Base-by-base conservation (phyloP, 331 rosid species). In the Cydonia oblonga region DNA sequence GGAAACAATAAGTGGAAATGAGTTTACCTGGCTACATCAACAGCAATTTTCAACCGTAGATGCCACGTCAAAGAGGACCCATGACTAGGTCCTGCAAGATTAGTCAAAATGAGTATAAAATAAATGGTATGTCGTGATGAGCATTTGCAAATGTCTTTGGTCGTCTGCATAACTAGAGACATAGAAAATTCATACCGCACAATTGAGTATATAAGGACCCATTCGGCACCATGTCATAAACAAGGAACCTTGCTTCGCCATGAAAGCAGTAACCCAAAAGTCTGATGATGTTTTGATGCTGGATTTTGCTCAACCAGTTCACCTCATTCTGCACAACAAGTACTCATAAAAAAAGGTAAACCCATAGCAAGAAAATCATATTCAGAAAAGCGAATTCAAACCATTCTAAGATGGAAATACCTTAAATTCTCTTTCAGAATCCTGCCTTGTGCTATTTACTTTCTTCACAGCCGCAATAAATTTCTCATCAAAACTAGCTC, bases 211-310 rank as follows among this genome's bases (percentile, higher is more conserved):
- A 89, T 72, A 90, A 78, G 49, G 97, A 90, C 42, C 87, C 96
- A 69, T 84, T 87, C 66, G 81, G 92, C 95, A 89, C 81, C 86
- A 87, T 81, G 74, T 93, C 98, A 76, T 87, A 90, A 25, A 93
- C 87, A 74, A 93, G 91, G 71, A 90, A 87, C 87, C 90, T 86
- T 16, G 96, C 83, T 71, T 87, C 86, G 6, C 87, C 89, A 56
- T 89, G 86, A 68, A 89, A 76, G 51, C 96, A 90, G 63, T 86
- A 89, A 30, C 98, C 97, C 76, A 93, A 81, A 77, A 93, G 92
- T 77, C 86, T 89, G 69, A 87, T 79, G 69, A 93, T 88, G 70
- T 90, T 90, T 85, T 90, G 92, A 81, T 93, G 96, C 64, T 85
- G 82, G 23, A 90, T 87, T 81, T 86, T 89, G 80, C 93, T 82